These are phyloP conservation scores for Irpex sp. DNA, from an alignment of 1,284 basidiomycete genomes.

Conservation along the genomic window DNA sequence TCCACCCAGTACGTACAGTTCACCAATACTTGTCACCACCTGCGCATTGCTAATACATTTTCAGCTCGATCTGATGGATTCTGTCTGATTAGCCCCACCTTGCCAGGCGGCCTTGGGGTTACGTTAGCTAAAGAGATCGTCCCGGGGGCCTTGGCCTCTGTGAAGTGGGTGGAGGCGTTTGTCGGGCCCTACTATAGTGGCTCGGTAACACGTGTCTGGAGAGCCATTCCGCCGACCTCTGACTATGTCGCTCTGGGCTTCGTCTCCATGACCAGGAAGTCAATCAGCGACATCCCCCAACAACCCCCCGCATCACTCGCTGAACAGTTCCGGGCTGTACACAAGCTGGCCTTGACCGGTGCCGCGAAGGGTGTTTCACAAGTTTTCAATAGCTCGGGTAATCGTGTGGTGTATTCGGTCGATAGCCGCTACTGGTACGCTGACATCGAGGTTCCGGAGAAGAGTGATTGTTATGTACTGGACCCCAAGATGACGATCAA, in stretches of 20 bases:
- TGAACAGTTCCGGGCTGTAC: background rate
- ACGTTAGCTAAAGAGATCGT: background rate
- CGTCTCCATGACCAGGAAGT: background rate
- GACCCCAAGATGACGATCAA: background rate
- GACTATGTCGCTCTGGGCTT: slow-evolving; percentile 1
- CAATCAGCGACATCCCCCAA: background rate
- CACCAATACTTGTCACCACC: background rate
- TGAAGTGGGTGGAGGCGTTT: background rate
- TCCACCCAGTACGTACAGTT: background rate
- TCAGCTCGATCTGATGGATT: background rate
- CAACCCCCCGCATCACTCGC: background rate
- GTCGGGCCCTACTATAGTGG: background rate
- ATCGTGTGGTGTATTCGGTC: background rate
- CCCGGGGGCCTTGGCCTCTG: background rate
- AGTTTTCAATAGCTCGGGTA: background rate
- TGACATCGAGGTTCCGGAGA: background rate
- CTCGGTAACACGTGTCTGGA: background rate
- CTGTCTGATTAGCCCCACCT: background rate
- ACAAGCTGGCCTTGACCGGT: background rate
- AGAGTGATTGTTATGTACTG: slow-evolving; percentile 1
- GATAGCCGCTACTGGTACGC: background rate
- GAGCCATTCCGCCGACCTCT: background rate
- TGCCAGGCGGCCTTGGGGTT: too few species aligned
- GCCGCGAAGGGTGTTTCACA: background rate
- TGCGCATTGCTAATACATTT: background rate